These are phyloP conservation scores for Coelastrella sp. DNA, from an alignment of 139 green algal species.

Conservation along the genomic window DNA sequence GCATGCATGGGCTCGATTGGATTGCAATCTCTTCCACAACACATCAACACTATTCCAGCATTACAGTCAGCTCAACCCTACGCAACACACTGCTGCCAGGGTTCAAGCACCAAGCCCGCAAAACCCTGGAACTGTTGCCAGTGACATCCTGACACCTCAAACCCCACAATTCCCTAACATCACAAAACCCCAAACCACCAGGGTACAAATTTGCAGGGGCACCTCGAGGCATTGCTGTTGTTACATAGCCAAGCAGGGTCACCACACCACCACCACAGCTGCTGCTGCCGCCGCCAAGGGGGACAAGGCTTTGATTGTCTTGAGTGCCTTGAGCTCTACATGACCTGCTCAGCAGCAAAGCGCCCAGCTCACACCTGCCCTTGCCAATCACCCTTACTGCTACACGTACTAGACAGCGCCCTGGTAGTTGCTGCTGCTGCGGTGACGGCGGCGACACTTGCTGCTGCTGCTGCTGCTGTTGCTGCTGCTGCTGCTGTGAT, in stretches of 20 bases:
- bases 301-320: too few species aligned
- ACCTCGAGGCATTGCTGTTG: slow-evolving; percentile 19
- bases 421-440: slow-evolving; percentile 7
- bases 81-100: slow-evolving; percentile 38
- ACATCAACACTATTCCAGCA: background rate
- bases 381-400: slow-evolving; percentile 36
- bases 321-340: too few species aligned
- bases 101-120: slow-evolving; percentile 37
- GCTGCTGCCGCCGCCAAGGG: background rate
- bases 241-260: slow-evolving; percentile 34
- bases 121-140: background rate
- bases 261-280: background rate
- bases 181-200: slow-evolving; percentile 33
- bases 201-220: slow-evolving; percentile 25
- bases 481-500: background rate
- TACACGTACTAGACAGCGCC: slow-evolving; percentile 34
- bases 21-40: too few species aligned
- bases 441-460: background rate
- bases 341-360: slow-evolving; percentile 37
- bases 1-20: background rate
- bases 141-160: slow-evolving; percentile 23
- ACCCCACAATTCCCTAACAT: background rate
- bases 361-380: slow-evolving; percentile 47
- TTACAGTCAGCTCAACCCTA: slow-evolving; percentile 20
- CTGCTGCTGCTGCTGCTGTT: background rate